Evolutionary conservation across 441 rosid genomes (phyloP).

Genomic region (Melastoma candidum): DNA sequence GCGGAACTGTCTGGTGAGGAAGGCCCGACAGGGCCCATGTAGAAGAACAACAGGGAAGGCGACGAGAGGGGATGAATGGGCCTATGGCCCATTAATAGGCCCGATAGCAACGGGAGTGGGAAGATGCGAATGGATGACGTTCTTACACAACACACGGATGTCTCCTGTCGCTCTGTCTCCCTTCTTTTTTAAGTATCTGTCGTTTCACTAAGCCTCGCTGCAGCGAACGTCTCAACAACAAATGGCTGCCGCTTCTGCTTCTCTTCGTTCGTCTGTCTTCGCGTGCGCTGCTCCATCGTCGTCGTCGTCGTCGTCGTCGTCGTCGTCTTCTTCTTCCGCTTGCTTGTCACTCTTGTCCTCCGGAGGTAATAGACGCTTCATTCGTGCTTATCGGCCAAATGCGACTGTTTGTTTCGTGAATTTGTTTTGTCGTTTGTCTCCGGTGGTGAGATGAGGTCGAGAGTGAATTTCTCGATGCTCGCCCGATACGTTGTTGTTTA

Average conservation of each 20-base stretch:
- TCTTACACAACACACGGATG: constrained; percentile 21
- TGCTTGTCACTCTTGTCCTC: too few relatives aligned
- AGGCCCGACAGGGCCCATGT: constrained; percentile 92
- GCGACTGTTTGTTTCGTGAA: background rate
- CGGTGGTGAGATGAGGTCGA: background rate
- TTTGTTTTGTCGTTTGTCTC: background rate
- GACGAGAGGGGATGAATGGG: constrained; percentile 49
- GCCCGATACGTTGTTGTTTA: too few relatives aligned
- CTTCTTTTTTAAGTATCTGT: constrained; percentile 2
- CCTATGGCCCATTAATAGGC: background rate
- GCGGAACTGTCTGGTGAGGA: constrained; percentile 72
- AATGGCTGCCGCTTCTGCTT: constrained; percentile 52
- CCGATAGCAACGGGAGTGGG: background rate
- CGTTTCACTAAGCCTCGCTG: background rate
- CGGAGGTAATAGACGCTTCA: too few relatives aligned
- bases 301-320: background rate
- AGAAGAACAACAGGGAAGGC: constrained; percentile 84
- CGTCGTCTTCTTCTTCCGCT: background rate
- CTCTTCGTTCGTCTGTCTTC: constrained; percentile 41
- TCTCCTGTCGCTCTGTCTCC: constrained; percentile 2
- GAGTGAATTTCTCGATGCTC: background rate
- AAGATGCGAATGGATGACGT: constrained; percentile 26
- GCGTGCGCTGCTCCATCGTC: constrained; percentile 26
- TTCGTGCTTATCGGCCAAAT: too few relatives aligned
- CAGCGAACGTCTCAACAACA: background rate